Evolutionary conservation across 2,329 filamentous ascomycete genomes (phyloP), one percentile per base, ranked within the genome.

Genomic region (Cercospora berteroae): DNA sequence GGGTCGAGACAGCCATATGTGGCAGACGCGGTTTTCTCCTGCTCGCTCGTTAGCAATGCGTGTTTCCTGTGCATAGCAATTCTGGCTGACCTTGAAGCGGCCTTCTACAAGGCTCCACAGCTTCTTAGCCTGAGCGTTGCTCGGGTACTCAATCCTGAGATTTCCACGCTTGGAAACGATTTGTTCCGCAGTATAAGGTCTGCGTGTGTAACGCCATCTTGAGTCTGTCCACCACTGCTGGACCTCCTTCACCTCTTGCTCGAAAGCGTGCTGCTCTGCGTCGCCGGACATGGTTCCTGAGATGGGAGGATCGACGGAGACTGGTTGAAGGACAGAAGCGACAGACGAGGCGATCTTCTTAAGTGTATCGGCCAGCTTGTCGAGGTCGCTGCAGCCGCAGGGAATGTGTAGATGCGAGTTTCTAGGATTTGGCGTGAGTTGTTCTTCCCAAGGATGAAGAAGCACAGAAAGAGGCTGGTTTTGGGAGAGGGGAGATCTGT

Each of bases 1-100:
- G 95, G 95, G 79, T 99, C 95, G 72, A 99, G 86, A 82, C 95
- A 98, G 77, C 95, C 95, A 79, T 97, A 99, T 66, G 95, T 99
- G 83, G 90, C 96, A 81, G 92, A 96, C 58, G 92, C 92, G 77
- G 95, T 91, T 75, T 88, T 88, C 77, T 86, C 91, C 92, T 96
- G 58, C 3, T 29, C 20, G 20, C 31, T 64, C 33, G 50, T 66
- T 62, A 70, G 39, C 44, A 13, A 12, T 12, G 29, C 18, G 52
- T 6, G 3, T 44, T 29, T 48, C 29, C 4, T 23, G 10, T n/a
- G 18, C 39, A 29, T 13, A 25, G 25, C 16, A 29, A 25, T 23
- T n/a, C 23, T 63, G 44, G 72, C 83, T 74, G 80, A 95, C 93
- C 83, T 91, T 84, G 85, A 95, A 99, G 73, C 93, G 90, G 42